A percentile compares a stretch with the other conserved stretches of the same genome.
Evolutionary conservation across 2,329 filamentous ascomycete genomes (phyloP).

Genomic region (Rhexocercosporidium sp.): DNA sequence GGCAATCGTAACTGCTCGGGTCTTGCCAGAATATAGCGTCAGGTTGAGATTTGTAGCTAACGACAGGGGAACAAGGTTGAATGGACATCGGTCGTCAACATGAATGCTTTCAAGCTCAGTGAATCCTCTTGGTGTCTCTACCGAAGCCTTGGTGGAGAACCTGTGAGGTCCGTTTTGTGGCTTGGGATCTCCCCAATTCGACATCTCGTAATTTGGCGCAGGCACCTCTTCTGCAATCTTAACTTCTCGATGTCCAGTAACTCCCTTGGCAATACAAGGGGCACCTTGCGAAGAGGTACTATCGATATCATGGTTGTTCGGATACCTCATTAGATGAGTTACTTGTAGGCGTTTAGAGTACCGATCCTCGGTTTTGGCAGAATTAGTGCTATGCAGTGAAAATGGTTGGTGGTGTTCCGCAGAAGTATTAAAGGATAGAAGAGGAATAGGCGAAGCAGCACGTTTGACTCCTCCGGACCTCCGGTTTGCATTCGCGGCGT

Average conservation of each 20-base stretch:
- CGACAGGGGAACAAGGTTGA: slow-evolving; percentile 22
- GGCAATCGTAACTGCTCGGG: slow-evolving; percentile 16
- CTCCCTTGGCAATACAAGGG: not conserved
- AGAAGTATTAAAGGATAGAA: not conserved
- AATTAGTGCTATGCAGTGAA: not conserved
- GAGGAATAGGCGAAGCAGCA: slow-evolving; percentile 8
- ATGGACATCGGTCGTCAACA: slow-evolving; percentile 23
- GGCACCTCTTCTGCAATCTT: not conserved
- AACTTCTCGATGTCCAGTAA: not conserved
- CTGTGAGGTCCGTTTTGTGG: slow-evolving; percentile 6
- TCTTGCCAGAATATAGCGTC: slow-evolving; percentile 16
- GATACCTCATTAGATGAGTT: not conserved
- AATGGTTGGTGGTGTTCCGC: not conserved
- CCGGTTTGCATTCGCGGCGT: not conserved
- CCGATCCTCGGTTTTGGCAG: not conserved
- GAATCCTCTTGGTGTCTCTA: slow-evolving; percentile 17
- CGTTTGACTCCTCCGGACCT: slow-evolving; percentile 13
- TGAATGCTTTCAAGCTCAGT: slow-evolving; percentile 21
- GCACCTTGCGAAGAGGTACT: not conserved
- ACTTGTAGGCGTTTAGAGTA: slow-evolving; percentile 16
- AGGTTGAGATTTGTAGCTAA: slow-evolving; percentile 19
- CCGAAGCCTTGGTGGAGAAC: slow-evolving; percentile 24
- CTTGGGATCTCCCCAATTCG: not conserved
- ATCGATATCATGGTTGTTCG: not conserved
- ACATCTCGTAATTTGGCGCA: not conserved